Percentiles rank a stretch among this genome's conserved stretches.
phyloP scores from a whole-genome alignment of 192 early-diverging fungal species.

The Gorgonomyces haynaldii region DNA sequence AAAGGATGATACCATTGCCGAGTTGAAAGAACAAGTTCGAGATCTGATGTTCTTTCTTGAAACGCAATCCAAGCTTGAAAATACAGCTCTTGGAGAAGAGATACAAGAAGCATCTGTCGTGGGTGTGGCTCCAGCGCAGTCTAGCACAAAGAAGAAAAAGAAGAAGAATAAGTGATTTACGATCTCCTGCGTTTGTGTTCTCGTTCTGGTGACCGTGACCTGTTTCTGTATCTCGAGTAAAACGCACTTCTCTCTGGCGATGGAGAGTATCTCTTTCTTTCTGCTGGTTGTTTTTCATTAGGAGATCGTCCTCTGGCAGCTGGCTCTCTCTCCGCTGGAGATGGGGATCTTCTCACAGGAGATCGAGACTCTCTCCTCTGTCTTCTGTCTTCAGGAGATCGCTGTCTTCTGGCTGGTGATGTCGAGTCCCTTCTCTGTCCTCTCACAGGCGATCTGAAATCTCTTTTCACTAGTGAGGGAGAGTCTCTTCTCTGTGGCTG shows the following conservation, averaged over 20 bases:
- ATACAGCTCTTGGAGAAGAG: no score
- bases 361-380: background rate
- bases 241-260: background rate
- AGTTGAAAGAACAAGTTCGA: conserved; percentile 75
- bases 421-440: no score
- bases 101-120: no score
- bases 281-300: background rate
- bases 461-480: no score
- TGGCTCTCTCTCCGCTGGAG: background rate
- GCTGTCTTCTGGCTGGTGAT: background rate
- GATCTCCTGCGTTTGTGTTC: no score
- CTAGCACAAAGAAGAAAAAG: no score
- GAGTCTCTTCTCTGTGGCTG: no score
- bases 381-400: background rate
- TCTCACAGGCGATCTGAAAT: no score
- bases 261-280: background rate
- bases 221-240: no score
- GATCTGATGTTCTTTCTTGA: conserved; percentile 86
- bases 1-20: conserved; percentile 48
- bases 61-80: conserved; percentile 52
- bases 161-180: no score
- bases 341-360: background rate
- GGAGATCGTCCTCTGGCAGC: background rate
- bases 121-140: no score
- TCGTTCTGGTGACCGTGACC: background rate